Evolutionary conservation across 192 early-diverging fungal species (phyloP).

Genomic region (Umbelopsis isabellina): DNA sequence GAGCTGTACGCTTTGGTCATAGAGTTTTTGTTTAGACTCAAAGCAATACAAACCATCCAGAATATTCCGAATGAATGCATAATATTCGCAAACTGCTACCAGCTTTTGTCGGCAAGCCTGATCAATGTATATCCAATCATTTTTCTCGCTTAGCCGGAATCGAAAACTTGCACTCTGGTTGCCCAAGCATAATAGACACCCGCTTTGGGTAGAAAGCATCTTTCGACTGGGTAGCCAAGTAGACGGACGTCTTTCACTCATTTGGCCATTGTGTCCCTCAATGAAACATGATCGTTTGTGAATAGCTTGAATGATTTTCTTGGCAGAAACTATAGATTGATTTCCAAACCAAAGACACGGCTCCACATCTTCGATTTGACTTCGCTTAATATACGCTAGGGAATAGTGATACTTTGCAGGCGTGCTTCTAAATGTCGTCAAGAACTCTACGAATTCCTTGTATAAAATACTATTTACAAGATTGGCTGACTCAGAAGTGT

Average conservation of each 20-base stretch:
- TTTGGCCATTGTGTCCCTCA: conserved; percentile 74
- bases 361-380: conserved; percentile 88
- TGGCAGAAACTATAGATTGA: conserved; percentile 82
- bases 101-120: conserved; percentile 86
- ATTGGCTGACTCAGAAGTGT: conserved; percentile 53
- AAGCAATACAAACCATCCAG: conserved; percentile 81
- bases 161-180: conserved; percentile 49
- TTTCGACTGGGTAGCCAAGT: conserved; percentile 17
- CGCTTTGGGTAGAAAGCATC: conserved; percentile 18
- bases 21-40: conserved; percentile 76
- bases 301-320: conserved; percentile 88
- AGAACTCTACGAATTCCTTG: conserved; percentile 64
- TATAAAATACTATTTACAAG: conserved; percentile 75
- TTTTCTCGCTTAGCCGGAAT: conserved; percentile 64
- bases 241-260: conserved; percentile 33
- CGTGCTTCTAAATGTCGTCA: conserved; percentile 60
- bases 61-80: conserved; percentile 88
- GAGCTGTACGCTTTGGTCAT: conserved; percentile 78
- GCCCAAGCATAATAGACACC: conserved; percentile 48
- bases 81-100: conserved; percentile 92
- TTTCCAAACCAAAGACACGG: conserved; percentile 93
- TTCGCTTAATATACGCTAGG: conserved; percentile 82
- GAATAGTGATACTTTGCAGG: conserved; percentile 73
- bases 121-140: conserved; percentile 75
- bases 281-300: conserved; percentile 81